Evolutionary conservation across 2,329 filamentous ascomycete species (phyloP), one percentile per base, ranked within the genome.

Genomic region (Davidsoniella neocaledoniae): DNA sequence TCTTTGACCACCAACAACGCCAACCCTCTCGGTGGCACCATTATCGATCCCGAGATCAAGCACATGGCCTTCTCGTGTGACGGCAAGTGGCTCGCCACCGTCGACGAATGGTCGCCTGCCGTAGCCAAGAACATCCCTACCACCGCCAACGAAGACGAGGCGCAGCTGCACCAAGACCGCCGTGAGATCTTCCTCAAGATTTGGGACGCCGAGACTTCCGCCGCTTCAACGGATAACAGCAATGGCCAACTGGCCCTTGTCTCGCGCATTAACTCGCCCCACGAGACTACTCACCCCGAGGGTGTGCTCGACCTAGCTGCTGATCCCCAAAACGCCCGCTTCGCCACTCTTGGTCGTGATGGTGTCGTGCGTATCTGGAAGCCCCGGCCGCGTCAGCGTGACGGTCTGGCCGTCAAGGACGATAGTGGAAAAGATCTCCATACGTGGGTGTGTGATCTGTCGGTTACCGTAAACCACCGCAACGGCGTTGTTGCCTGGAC

Each of bases 81-180:
- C 59, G 90, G 90, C 16, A 73, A 78, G 56, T 96, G 90, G 88
- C 73, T 98, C 51, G 88, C 83, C 4, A 95, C 86, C 1, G 76
- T 94, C 1, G 91, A 98, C 61, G 84, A 88, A 59, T 98, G 91
- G 91, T 73, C 74, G 47, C 87, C 87, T 1, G 77, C 84, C 8
- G 66, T 68, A 10, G 69, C 74, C 53, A 87, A 95, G 59, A 64
- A 84, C 12, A 72, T 76, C 38, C 72, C 60, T 42, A 57, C 65
- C 1, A 58, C 56, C 26, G 53, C 57, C 25, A 64, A 66, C 17
- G 56, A 55, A 50, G 57, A 58, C 53, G 63, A 59, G 54, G 67
- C 64, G 56, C 70, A 66, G 47, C 70, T 76, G 51, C 63, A 68
- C 26, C 64, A 66, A 29, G 70, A 72, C 54, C 71, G 69, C 54